Conservation (phyloP, 2,329 filamentous ascomycete species). For the Bipolaris oryzae region DNA sequence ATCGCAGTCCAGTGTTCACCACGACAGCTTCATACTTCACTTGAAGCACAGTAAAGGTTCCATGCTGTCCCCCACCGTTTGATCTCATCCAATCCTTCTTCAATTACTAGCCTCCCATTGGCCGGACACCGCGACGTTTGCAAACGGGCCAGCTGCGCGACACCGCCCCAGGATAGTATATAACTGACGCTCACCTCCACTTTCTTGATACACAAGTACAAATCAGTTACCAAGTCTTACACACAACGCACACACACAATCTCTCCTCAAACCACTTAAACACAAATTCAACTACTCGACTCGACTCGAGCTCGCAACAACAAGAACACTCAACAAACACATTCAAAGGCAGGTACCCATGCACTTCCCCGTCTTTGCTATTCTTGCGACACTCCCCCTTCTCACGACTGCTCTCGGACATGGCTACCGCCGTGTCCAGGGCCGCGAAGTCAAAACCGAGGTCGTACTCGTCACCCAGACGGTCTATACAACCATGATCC, state of each 20-base stretch:
- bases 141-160: constrained; percentile 2
- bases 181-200: constrained; percentile 10
- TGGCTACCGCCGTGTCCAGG: constrained; percentile 2
- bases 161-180: not conserved
- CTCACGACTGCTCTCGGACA: not conserved
- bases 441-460: constrained; percentile 5
- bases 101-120: constrained; percentile 1
- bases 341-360: not conserved
- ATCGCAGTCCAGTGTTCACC: not conserved
- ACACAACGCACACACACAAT: no score
- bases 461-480: constrained; percentile 21
- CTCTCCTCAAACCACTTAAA: no score
- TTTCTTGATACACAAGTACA: not conserved
- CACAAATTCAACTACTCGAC: not conserved
- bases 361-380: not conserved
- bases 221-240: no score
- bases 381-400: not conserved
- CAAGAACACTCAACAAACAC: not conserved
- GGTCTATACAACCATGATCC: constrained; percentile 10
- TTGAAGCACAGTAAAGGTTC: not conserved
- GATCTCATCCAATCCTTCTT: not conserved
- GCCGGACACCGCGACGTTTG: not conserved
- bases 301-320: not conserved
- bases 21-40: not conserved
- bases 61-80: not conserved